A percentile compares a stretch with the other conserved stretches of the same genome.
Evolutionary conservation across 2,329 filamentous ascomycete genomes (phyloP).

Genomic region (Sporothrix inflata): DNA sequence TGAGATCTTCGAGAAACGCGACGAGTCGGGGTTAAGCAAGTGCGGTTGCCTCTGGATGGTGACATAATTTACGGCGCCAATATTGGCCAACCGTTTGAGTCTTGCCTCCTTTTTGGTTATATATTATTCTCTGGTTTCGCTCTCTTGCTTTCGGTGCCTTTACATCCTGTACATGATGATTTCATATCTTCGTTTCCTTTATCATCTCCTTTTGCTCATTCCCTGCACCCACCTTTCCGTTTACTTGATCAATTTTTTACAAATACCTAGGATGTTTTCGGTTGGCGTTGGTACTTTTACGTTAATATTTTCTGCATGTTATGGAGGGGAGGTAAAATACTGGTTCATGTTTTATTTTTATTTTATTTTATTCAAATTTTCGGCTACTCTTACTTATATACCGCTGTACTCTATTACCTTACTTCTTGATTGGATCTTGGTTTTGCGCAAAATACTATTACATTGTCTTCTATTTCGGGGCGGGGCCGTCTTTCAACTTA

Average conservation of each 20-base stretch:
- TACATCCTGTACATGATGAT: too few species aligned
- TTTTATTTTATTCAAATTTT: neutral
- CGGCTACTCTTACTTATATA: too few species aligned
- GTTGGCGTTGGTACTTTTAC: neutral
- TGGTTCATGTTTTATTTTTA: neutral
- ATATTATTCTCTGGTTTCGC: neutral
- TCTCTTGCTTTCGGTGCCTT: neutral
- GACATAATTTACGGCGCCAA: conserved; percentile 40
- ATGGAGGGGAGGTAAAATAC: neutral
- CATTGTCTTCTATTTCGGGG: neutral
- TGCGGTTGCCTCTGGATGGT: conserved; percentile 61
- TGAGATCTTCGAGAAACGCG: conserved; percentile 31
- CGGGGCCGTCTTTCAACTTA: neutral
- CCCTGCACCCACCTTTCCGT: neutral
- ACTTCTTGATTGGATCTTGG: neutral
- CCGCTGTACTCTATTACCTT: neutral
- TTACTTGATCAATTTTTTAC: neutral
- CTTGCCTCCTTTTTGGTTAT: neutral
- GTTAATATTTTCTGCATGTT: neutral
- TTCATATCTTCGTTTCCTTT: too few species aligned
- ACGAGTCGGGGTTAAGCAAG: conserved; percentile 48
- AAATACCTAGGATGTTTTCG: conserved; percentile 7
- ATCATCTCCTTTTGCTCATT: neutral
- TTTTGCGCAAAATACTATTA: neutral
- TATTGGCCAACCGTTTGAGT: neutral